A percentile compares a stretch with the other conserved stretches of the same genome.
Conservation (phyloP, 1,139 yeast species). For the Blastobotrys serpentis region DNA sequence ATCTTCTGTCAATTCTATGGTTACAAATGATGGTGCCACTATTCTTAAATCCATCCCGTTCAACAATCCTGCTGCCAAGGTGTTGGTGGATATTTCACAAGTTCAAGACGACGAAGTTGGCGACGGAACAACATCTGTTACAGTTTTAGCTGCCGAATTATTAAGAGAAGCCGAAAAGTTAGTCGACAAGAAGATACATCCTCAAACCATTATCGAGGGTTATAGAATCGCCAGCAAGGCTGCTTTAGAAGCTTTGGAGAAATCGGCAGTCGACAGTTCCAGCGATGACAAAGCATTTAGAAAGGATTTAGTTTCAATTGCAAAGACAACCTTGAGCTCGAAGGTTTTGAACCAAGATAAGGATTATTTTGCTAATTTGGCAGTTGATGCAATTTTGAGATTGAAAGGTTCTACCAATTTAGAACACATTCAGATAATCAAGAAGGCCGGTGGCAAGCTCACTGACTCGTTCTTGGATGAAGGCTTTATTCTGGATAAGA, state of each 20-base stretch:
- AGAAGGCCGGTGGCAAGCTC: slow-evolving; percentile 89
- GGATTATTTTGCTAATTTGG: slow-evolving; percentile 80
- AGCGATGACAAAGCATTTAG: slow-evolving; percentile 61
- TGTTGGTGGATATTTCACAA: slow-evolving; percentile 89
- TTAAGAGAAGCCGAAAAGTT: slow-evolving; percentile 93
- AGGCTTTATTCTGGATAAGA: slow-evolving; percentile 88
- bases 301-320: slow-evolving; percentile 77
- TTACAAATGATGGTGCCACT: slow-evolving; percentile 98
- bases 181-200: slow-evolving; percentile 91
- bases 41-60: slow-evolving; percentile 90
- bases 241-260: slow-evolving; percentile 77
- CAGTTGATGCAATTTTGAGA: slow-evolving; percentile 92
- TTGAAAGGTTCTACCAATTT: slow-evolving; percentile 92
- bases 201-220: slow-evolving; percentile 97
- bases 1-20: slow-evolving; percentile 70
- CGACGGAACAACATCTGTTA: slow-evolving; percentile 98
- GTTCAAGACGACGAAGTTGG: slow-evolving; percentile 99
- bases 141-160: slow-evolving; percentile 87
- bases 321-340: slow-evolving; percentile 90
- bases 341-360: slow-evolving; percentile 94
- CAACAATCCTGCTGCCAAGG: slow-evolving; percentile 98
- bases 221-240: slow-evolving; percentile 83
- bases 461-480: slow-evolving; percentile 93
- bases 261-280: slow-evolving; percentile 74
- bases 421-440: slow-evolving; percentile 90